Percentiles rank a stretch among this genome's conserved stretches.
These are phyloP conservation scores for Stachybotrys elegans DNA, from an alignment of 2,329 filamentous ascomycete species.

Conservation along the genomic window DNA sequence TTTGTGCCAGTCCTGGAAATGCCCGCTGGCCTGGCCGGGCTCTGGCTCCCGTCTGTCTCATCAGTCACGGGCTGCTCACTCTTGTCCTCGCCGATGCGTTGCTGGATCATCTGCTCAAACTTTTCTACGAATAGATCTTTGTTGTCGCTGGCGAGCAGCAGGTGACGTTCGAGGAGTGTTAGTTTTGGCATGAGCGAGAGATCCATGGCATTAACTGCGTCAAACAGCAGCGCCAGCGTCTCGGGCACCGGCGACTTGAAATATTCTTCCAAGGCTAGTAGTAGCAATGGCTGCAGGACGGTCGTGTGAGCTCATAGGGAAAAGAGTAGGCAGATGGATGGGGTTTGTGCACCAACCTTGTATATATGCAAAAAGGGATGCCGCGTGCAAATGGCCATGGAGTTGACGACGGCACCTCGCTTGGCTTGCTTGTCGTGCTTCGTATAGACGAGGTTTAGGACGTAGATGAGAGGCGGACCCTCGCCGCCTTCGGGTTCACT, in stretches of 20 bases:
- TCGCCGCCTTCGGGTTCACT: constrained; percentile 67
- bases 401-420: constrained; percentile 91
- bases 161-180: constrained; percentile 75
- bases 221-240: constrained; percentile 81
- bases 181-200: constrained; percentile 86
- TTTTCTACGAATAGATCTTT: constrained; percentile 98
- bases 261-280: constrained; percentile 92
- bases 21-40: constrained; percentile 39
- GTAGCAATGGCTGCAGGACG: constrained; percentile 64
- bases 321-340: neutral
- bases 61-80: constrained; percentile 35
- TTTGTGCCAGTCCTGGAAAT: constrained; percentile 60
- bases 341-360: constrained; percentile 56
- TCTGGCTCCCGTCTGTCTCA: constrained; percentile 37
- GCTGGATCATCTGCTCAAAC: constrained; percentile 89
- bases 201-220: constrained; percentile 95
- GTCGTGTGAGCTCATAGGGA: constrained; percentile 11
- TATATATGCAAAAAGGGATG: constrained; percentile 99
- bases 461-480: constrained; percentile 90
- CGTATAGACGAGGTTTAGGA: constrained; percentile 95
- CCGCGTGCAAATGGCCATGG: constrained; percentile 97
- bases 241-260: constrained; percentile 87
- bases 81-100: constrained; percentile 65
- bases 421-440: constrained; percentile 93
- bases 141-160: constrained; percentile 85